Base-by-base conservation (phyloP, 1,284 basidiomycete genomes). In the Fomitopsis palustris region DNA sequence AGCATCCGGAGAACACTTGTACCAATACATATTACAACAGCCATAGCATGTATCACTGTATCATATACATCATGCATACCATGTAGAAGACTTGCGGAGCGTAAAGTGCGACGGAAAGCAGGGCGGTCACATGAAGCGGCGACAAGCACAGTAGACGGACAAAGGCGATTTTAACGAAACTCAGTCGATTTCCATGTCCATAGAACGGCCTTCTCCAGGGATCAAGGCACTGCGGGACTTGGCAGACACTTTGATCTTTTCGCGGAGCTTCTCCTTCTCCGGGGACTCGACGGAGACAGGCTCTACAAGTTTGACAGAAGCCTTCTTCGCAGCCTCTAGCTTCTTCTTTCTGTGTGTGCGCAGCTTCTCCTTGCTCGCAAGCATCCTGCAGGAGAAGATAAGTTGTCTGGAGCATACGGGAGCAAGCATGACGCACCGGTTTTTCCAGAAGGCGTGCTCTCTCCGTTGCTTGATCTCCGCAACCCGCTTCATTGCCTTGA, bases 401-500 rank as follows among this genome's bases (percentile, higher is more conserved):
- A 54, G 41, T 31, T 14, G 12, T 25, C 51, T n/a, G 2, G 16
- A 21, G 39, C 27, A 42, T 42, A 41, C 19, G 9, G 16, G 38
- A 39, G 42, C 17, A 23, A 43, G 49, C 23, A 42, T 9, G 1
- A 76, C 81, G 61, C 60, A 89, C 93, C 93, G 85, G 81, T 91
- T 92, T 77, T 93, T 97, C 88, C 90, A 99, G 85, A 99, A 99
- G n/a, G 93, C 94, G 63, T 89, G 85, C 74, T 99, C 97, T 74
- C 97, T 84, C 71, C 90, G 86, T 61, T 85, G 81, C 74, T 92
- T 94, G 80, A 99, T 96, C 78, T 98, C 95, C 63, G 89, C 87
- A 55, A 99, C 84, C 63, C 97, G 86, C 77, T 95, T 95, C 91
- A 99, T 99, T 25, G 95, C 97, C 77, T 92, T 89, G 73, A 99